Evolutionary conservation across 306 rosid genomes (phyloP).

Genomic region (Datisca glomerata): DNA sequence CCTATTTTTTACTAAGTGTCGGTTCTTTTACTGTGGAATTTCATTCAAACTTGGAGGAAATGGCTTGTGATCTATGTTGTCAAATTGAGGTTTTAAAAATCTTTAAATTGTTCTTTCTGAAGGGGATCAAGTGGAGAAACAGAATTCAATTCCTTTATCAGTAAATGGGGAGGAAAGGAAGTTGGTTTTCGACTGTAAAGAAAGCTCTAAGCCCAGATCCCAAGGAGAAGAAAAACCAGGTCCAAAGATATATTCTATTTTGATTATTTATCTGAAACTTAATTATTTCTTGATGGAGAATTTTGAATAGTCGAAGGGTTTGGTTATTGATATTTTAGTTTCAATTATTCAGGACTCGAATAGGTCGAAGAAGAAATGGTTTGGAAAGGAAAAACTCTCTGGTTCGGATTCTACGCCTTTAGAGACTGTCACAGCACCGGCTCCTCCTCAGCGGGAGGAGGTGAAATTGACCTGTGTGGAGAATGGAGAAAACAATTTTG

Average conservation of each 20-base stretch:
- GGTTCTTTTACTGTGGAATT: neutral
- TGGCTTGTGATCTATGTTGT: neutral
- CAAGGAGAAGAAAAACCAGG: constrained; percentile 61
- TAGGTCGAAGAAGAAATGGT: constrained; percentile 92
- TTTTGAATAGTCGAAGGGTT: constrained; percentile 6
- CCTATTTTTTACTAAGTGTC: neutral
- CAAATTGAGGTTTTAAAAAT: too few relatives aligned
- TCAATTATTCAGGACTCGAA: constrained; percentile 37
- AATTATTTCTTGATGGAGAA: neutral
- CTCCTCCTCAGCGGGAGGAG: constrained; percentile 51
- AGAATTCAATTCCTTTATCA: too few relatives aligned
- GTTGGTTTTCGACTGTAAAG: constrained; percentile 88
- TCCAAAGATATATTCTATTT: constrained; percentile 19
- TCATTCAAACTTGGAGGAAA: too few relatives aligned
- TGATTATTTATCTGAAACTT: neutral
- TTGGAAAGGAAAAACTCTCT: constrained; percentile 66
- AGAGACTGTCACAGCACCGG: constrained; percentile 26
- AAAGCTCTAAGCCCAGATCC: constrained; percentile 93
- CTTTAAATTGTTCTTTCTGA: neutral
- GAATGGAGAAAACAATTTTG: constrained; percentile 32
- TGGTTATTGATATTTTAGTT: constrained; percentile 14
- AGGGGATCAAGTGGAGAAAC: constrained; percentile 48
- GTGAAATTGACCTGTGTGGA: constrained; percentile 29
- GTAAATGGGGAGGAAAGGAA: constrained; percentile 90
- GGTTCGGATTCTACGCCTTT: constrained; percentile 24